Conservation (phyloP, 2,329 filamentous ascomycete species). For the Penicillium decumbens region DNA sequence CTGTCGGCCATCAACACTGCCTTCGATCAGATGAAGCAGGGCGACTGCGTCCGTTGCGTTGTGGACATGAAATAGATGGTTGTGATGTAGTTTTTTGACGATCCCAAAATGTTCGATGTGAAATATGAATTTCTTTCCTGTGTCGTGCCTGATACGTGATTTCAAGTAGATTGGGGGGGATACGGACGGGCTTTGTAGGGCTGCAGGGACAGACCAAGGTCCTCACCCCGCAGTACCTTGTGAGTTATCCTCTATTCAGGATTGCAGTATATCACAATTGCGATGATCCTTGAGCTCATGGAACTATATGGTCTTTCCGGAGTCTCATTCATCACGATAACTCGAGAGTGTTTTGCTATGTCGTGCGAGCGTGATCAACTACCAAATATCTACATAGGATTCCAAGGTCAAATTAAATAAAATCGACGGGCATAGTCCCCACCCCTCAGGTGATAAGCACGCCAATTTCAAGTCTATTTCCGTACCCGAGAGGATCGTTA, state of each 20-base stretch:
- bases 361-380: too few relatives aligned
- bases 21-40: conserved; percentile 90
- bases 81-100: conserved; percentile 6
- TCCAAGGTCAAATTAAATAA: too few relatives aligned
- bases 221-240: conserved; percentile 19
- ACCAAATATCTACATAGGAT: too few relatives aligned
- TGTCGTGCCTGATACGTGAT: background rate
- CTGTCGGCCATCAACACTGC: conserved; percentile 81
- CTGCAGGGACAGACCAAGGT: conserved; percentile 16
- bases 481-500: background rate
- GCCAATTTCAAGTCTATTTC: conserved; percentile 8
- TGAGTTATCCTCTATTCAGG: background rate
- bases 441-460: background rate
- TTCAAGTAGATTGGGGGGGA: background rate
- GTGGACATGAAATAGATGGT: conserved; percentile 55
- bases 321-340: background rate
- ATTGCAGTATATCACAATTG: background rate
- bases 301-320: background rate
- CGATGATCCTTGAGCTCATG: background rate
- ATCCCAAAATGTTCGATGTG: conserved; percentile 19
- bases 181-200: conserved; percentile 9
- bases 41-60: conserved; percentile 94
- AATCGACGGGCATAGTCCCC: background rate
- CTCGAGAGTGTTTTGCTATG: background rate
- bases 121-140: conserved; percentile 21